phyloP scores from a whole-genome alignment of 1,284 basidiomycete genomes.

The Ceratobasidium sp. region DNA sequence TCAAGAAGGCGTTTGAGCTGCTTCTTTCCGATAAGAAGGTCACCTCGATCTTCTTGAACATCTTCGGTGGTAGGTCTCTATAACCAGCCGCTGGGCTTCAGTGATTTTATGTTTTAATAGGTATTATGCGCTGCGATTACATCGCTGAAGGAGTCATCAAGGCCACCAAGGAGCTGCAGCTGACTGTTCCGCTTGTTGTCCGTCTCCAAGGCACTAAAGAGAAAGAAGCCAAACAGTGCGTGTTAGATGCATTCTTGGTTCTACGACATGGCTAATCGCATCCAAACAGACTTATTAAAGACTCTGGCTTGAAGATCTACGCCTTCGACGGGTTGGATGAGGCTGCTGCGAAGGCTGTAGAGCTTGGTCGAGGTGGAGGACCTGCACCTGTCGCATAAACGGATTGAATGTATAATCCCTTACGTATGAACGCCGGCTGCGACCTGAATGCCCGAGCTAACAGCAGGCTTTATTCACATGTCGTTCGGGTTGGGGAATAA shows the following conservation, averaged over 20 bases:
- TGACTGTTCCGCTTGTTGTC: constrained; percentile 92
- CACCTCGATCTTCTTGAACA: constrained; percentile 99
- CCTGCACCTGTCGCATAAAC: constrained; percentile 39
- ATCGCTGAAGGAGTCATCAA: constrained; percentile 98
- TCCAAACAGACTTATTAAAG: constrained; percentile 82
- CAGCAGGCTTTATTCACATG: constrained; percentile 24
- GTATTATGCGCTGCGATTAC: constrained; percentile 99
- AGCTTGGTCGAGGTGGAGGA: constrained; percentile 64
- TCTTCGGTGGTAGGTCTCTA: constrained; percentile 77
- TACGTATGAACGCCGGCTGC: neutral
- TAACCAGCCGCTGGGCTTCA: neutral
- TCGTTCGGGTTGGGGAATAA: constrained; percentile 21
- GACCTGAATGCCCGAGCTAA: neutral
- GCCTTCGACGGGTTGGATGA: constrained; percentile 89
- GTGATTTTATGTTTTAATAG: constrained; percentile 57
- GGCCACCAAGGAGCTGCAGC: constrained; percentile 90
- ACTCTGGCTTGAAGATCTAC: constrained; percentile 93
- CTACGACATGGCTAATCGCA: neutral
- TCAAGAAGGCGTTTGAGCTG: constrained; percentile 99
- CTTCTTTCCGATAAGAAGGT: constrained; percentile 91
- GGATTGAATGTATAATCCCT: constrained; percentile 19
- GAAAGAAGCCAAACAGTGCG: constrained; percentile 92
- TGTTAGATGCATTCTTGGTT: constrained; percentile 47
- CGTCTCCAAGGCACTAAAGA: constrained; percentile 98
- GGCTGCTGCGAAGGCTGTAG: constrained; percentile 87